Evolutionary conservation across 2,329 filamentous ascomycete species (phyloP).

Genomic region (Colletotrichum kahawae): DNA sequence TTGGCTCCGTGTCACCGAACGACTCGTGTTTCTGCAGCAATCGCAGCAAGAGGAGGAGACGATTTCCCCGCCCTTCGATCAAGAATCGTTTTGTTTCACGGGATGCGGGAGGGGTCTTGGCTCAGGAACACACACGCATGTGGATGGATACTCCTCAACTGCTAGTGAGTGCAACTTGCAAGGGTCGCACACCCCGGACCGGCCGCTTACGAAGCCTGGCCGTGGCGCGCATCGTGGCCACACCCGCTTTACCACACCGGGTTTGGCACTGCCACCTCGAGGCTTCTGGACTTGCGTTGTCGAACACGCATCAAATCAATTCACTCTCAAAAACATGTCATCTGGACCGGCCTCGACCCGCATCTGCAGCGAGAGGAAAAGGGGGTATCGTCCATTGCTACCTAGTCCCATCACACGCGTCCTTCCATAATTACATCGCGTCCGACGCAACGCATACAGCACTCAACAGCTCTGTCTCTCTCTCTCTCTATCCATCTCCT

Average conservation of each 20-base stretch:
- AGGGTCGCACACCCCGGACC: not conserved
- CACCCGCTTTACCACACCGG: not conserved
- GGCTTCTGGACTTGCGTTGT: not conserved
- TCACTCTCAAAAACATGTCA: not conserved
- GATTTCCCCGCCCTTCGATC: not conserved
- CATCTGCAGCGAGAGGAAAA: conserved; percentile 8
- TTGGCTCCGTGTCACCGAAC: not conserved
- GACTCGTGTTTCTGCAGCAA: not conserved
- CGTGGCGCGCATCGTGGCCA: not conserved
- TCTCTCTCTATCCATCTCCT: not conserved
- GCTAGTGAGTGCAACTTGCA: not conserved
- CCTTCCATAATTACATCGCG: conserved; percentile 17
- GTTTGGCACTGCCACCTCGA: not conserved
- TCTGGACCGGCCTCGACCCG: not conserved
- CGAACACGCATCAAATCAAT: not conserved
- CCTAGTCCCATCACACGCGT: conserved; percentile 14
- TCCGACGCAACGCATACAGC: not conserved
- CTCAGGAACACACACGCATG: not conserved
- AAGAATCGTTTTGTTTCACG: conserved; percentile 9
- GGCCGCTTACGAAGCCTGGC: not conserved
- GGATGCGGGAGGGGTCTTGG: conserved; percentile 3
- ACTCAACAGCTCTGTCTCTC: not conserved
- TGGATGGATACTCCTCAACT: not conserved
- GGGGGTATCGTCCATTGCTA: conserved; percentile 26
- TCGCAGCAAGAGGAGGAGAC: not conserved